phyloP scores from a whole-genome alignment of 1,284 basidiomycete genomes.

The Puccinia brachypodii region DNA sequence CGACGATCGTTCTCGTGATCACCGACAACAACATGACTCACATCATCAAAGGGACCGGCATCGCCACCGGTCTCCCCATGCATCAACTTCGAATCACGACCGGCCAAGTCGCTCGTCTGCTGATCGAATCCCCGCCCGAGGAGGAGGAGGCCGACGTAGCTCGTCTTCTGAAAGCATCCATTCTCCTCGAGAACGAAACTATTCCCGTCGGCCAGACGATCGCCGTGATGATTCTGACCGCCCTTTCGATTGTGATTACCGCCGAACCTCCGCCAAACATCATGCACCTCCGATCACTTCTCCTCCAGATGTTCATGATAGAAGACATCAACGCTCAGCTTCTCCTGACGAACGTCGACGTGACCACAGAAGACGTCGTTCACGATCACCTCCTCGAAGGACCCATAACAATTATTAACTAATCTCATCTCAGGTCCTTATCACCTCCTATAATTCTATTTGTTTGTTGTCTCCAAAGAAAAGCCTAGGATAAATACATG shows the following conservation, averaged over 20 bases:
- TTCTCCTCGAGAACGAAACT: conserved; percentile 3
- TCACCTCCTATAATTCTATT: background rate
- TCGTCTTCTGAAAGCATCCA: background rate
- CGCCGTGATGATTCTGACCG: background rate
- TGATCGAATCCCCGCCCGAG: too few species aligned
- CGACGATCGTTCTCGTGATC: background rate
- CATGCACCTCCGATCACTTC: background rate
- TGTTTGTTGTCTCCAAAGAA: background rate
- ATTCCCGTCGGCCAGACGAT: background rate
- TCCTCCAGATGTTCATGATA: conserved; percentile 1
- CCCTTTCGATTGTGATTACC: background rate
- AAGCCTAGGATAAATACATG: too few species aligned
- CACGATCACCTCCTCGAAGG: conserved; percentile 9
- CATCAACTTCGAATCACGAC: background rate
- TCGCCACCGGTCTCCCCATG: background rate
- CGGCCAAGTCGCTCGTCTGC: background rate
- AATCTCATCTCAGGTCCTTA: background rate
- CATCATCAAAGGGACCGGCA: background rate
- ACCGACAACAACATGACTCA: background rate
- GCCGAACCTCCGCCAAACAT: background rate
- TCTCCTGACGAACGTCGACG: background rate
- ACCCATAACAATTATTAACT: background rate
- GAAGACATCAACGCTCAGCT: background rate
- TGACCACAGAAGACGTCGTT: background rate
- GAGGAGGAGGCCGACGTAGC: conserved; percentile 10